Evolutionary conservation across 2,329 filamentous ascomycete species (phyloP), one percentile per base, ranked within the genome.

Genomic region (Aspergillus udagawae): DNA sequence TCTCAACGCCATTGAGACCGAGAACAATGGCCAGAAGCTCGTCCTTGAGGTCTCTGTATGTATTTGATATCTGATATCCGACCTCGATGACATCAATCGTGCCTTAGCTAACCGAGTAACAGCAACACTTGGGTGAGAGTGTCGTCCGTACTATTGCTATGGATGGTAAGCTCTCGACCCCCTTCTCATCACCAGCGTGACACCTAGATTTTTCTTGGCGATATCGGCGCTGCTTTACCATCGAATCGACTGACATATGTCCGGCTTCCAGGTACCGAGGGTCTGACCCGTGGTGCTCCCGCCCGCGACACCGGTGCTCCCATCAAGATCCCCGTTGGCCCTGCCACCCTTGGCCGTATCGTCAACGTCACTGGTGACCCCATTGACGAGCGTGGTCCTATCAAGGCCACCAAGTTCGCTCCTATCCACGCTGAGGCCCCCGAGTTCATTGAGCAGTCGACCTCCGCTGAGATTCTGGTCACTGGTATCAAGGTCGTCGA

Each of bases 401-500:
- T 99, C 85, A 97, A 97, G 88, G 83, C 87, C 75, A 85, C 87
- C 80, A 94, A 96, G 86, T 85, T 80, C 77, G 80, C 86, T 44
- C 90, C 94, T 67, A 99, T 99, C 73, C 94, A 99, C 87, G 86
- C 91, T 78, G 93, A 99, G 67, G 87, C 94, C 69, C 94, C 94
- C 67, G 81, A 82, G 77, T 99, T 97, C 86, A 84, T 85, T 69
- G 94, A 99, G 75, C 94, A 99, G 85, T 95, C 94, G 67, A 99
- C 94, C 71, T 84, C 86, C 72, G 94, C 94, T 71, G 94, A 99
- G 84, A 88, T 99, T 80, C 87, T 99, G 70, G 90, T 95, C 73
- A 99, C 94, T 70, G 94, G 94, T 88, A 99, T 99, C 87, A 99
- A 99, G 90, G 94, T 99, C 80, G 94, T 99, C 82, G 94, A 99